Evolutionary conservation across 495 filamentous ascomycete genomes (phyloP).

Genomic region (Annulohypoxylon bovei): DNA sequence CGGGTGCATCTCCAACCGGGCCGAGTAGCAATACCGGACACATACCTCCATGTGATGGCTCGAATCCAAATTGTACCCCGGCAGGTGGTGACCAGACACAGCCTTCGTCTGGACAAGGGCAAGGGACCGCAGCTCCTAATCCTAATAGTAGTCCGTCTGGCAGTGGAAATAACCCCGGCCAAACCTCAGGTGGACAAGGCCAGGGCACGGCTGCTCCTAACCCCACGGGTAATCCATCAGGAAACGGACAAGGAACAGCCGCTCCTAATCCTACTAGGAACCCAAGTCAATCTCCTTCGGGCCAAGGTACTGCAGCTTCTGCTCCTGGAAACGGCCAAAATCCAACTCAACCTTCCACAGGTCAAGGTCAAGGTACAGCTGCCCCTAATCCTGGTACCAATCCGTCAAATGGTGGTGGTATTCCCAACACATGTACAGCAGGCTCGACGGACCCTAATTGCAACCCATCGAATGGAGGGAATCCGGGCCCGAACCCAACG

Average conservation of each 20-base stretch:
- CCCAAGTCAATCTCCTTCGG: neutral
- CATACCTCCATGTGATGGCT: neutral
- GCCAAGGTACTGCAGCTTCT: neutral
- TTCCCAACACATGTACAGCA: constrained; percentile 8
- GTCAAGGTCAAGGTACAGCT: constrained; percentile 1
- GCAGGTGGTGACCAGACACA: constrained; percentile 8
- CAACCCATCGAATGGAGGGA: neutral
- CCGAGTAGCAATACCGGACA: neutral
- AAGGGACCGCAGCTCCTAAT: neutral
- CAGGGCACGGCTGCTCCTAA: neutral
- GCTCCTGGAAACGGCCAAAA: neutral
- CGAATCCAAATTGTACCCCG: constrained; percentile 11
- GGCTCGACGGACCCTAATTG: constrained; percentile 13
- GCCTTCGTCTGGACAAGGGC: constrained; percentile 11
- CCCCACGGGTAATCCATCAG: constrained; percentile 1
- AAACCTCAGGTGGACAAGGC: no score
- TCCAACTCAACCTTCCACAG: neutral
- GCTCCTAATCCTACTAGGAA: neutral
- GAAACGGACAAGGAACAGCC: constrained; percentile 11
- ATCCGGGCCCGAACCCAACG: constrained; percentile 6
- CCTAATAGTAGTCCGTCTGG: constrained; percentile 1
- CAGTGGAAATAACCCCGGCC: no score
- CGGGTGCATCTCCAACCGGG: constrained; percentile 8
- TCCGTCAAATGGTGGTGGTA: constrained; percentile 10
- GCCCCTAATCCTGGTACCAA: neutral